phyloP scores from a whole-genome alignment of 805 yeast genomes.

The Kazachstania kunashirensis region DNA sequence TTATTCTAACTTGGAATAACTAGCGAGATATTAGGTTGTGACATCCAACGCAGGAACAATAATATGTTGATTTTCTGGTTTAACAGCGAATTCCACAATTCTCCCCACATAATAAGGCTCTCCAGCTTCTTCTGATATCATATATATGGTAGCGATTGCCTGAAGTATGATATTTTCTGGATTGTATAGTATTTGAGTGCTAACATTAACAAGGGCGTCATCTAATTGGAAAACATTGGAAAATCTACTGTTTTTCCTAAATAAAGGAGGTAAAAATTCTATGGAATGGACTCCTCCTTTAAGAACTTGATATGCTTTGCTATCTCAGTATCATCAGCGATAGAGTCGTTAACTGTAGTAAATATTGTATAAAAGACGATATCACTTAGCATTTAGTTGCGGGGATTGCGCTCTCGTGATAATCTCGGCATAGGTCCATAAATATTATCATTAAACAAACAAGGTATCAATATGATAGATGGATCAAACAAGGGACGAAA shows the following conservation, averaged over 20 bases:
- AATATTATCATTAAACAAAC: constrained; percentile 6
- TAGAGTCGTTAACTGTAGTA: too few species aligned
- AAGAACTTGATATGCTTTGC: constrained; percentile 22
- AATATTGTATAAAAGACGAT: too few species aligned
- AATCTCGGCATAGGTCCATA: too few species aligned
- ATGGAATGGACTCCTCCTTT: constrained; percentile 15
- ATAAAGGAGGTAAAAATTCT: constrained; percentile 28
- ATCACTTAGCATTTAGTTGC: too few species aligned
- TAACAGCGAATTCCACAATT: constrained; percentile 57
- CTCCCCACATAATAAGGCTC: constrained; percentile 89
- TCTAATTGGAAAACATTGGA: constrained; percentile 32
- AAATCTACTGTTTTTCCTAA: constrained; percentile 26
- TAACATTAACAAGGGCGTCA: constrained; percentile 30
- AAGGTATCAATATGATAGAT: constrained; percentile 1
- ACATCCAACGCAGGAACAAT: constrained; percentile 10
- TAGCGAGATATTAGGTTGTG: constrained; percentile 36
- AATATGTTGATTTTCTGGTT: constrained; percentile 13
- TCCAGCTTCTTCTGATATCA: constrained; percentile 87
- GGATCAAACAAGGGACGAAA: too few species aligned
- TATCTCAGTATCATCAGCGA: too few species aligned
- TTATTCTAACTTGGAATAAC: constrained; percentile 52
- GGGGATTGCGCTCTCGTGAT: too few species aligned
- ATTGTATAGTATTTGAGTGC: constrained; percentile 21
- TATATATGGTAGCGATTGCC: constrained; percentile 55
- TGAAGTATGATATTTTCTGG: constrained; percentile 15